Evolutionary conservation across 768 basidiomycete species (phyloP).

Genomic region (Lenzites betulinus): DNA sequence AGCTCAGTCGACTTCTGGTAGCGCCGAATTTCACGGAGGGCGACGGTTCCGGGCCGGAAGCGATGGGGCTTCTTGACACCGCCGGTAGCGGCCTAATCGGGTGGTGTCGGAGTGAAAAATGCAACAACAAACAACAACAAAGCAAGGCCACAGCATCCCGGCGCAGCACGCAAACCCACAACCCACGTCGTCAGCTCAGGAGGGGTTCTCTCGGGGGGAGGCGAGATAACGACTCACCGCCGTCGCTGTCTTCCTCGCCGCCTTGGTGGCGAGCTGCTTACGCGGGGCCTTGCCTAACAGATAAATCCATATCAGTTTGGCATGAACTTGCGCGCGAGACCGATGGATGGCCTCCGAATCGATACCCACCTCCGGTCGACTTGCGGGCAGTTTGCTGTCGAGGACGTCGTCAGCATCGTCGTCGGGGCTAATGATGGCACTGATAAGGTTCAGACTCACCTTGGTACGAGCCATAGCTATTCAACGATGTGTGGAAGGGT

Average conservation of each 20-base stretch:
- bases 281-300: slow-evolving; percentile 41
- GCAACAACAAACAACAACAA: slow-evolving; percentile 24
- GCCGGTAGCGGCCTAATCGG: slow-evolving; percentile 54
- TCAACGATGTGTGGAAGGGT: slow-evolving; percentile 22
- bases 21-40: slow-evolving; percentile 96
- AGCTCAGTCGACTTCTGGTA: slow-evolving; percentile 99
- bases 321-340: slow-evolving; percentile 20
- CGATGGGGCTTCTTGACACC: slow-evolving; percentile 99
- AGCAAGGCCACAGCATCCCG: slow-evolving; percentile 11
- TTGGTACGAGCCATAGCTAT: slow-evolving; percentile 84
- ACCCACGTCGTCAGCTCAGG: slow-evolving; percentile 24
- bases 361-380: slow-evolving; percentile 88
- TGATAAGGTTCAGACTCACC: slow-evolving; percentile 42
- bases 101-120: slow-evolving; percentile 1
- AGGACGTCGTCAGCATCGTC: slow-evolving; percentile 35
- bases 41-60: slow-evolving; percentile 97
- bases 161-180: slow-evolving; percentile 23
- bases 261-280: slow-evolving; percentile 49
- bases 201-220: slow-evolving; percentile 9
- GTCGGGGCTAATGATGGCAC: slow-evolving; percentile 27
- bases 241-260: slow-evolving; percentile 43
- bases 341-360: slow-evolving; percentile 20
- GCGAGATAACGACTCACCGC: slow-evolving; percentile 27
- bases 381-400: slow-evolving; percentile 96
- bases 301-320: slow-evolving; percentile 31